Base-by-base conservation (phyloP, 495 filamentous ascomycete genomes). In the Rusavskia elegans region DNA sequence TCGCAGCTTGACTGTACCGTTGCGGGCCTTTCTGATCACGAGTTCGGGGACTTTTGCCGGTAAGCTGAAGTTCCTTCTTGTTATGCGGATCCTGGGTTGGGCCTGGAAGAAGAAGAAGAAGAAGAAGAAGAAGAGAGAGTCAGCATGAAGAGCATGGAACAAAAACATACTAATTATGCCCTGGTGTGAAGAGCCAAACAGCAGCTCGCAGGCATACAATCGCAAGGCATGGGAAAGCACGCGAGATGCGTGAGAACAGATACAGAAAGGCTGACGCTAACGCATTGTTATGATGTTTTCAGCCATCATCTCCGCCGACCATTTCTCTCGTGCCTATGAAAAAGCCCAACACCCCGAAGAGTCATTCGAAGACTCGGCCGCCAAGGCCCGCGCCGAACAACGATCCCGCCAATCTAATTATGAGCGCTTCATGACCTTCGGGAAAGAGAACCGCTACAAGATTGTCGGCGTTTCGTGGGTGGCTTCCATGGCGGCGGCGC, bases 381-480 rank as follows among this genome's bases (percentile, higher is more conserved):
- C 76, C 52, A 75, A 75, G 11, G 62, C 69, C 8, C 68, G 73
- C 21, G 68, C 75, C 45, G 61, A 79, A 29, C 62, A 69, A 23
- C 50, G 61, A 36, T 57, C 71, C 59, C 65, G 72, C 38, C 72
- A 85, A 55, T 69, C 75, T 14, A 65, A 71, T 21, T 71, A 73
- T 62, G 70, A 85, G 55, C 72, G 71, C 36, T 61, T 72, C 2
- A 64, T 72, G 55, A 71, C 73, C 14, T 84, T 76, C 64, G 85
- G 83, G 36, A 71, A 79, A 38, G 77, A 87, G 58, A 83, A 97
- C 73, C 78, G 90, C 53, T 98, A 98, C 70, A 75, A 77, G 59
- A 95, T 98, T 64, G 84, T 98, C 48, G 81, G 84, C 51, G 78
- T 72, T 2, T 83, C 79, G 23, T 98, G 92, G 92, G 67, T 90